Evolutionary conservation across 768 basidiomycete species (phyloP).

Genomic region (Psilocybe cubensis): DNA sequence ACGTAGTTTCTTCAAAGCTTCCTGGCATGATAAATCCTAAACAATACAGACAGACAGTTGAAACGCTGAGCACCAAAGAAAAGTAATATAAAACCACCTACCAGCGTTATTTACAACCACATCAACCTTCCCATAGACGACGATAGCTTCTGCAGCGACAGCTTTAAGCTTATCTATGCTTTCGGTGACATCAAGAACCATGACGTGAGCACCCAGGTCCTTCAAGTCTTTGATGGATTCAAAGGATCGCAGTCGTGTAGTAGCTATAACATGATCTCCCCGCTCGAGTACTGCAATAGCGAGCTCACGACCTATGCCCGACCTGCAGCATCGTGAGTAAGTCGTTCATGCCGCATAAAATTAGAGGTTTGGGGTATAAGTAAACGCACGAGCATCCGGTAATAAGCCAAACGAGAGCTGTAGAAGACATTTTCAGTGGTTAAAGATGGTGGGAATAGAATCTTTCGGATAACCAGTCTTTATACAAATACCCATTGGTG

Average conservation of each 20-base stretch:
- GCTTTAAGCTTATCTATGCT: slow-evolving; percentile 25
- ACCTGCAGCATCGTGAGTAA: slow-evolving; percentile 15
- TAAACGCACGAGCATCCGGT: slow-evolving; percentile 11
- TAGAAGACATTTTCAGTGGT: neutral
- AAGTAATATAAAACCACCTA: neutral
- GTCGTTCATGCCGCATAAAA: no score
- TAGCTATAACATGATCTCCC: slow-evolving; percentile 53
- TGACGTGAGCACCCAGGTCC: slow-evolving; percentile 9
- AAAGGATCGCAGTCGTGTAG: slow-evolving; percentile 40
- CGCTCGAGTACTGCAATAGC: slow-evolving; percentile 43
- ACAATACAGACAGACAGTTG: neutral
- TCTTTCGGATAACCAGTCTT: no score
- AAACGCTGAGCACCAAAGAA: neutral
- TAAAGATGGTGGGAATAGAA: no score
- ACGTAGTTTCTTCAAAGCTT: slow-evolving; percentile 35
- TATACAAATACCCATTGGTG: no score
- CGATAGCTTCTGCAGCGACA: slow-evolving; percentile 32
- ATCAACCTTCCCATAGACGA: slow-evolving; percentile 41
- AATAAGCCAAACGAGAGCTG: slow-evolving; percentile 13
- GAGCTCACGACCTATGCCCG: slow-evolving; percentile 42
- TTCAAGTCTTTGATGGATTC: slow-evolving; percentile 33
- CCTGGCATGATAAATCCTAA: slow-evolving; percentile 38
- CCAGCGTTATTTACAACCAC: slow-evolving; percentile 50
- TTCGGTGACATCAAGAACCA: slow-evolving; percentile 14
- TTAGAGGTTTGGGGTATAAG: neutral